A percentile compares a stretch with the other conserved stretches of the same genome.
phyloP scores from a whole-genome alignment of 257 asterid genomes.

The Solanum dulcamara region DNA sequence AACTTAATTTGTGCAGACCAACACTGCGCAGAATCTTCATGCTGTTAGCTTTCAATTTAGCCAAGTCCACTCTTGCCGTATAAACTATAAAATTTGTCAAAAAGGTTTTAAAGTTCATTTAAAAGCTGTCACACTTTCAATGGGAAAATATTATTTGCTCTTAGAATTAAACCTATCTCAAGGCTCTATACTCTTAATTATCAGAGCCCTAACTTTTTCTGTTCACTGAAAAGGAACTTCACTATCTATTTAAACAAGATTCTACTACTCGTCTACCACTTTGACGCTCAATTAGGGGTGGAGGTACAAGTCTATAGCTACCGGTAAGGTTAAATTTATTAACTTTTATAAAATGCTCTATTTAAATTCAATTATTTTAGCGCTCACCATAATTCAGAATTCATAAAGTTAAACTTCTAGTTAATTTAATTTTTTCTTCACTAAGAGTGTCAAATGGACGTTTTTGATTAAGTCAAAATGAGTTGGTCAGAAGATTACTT shows the following conservation, averaged over 20 bases:
- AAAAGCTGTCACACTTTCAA: neutral
- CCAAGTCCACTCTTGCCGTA: neutral
- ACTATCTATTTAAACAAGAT: neutral
- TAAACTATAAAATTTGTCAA: neutral
- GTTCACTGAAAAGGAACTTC: neutral
- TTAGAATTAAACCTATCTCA: neutral
- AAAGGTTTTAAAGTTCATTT: neutral
- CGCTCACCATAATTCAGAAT: neutral
- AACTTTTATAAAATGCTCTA: neutral
- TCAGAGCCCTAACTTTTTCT: neutral
- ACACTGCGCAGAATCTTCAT: neutral
- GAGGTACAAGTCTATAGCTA: neutral
- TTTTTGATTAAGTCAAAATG: neutral
- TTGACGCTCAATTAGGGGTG: neutral
- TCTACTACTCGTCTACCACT: neutral
- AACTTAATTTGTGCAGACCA: neutral
- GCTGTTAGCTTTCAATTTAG: neutral
- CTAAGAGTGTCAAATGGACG: neutral
- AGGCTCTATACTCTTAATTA: neutral
- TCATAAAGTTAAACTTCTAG: neutral
- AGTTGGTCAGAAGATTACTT: neutral
- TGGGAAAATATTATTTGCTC: neutral
- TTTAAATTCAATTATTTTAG: neutral
- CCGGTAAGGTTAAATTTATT: neutral
- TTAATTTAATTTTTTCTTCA: neutral